Percentiles rank a stretch among this genome's conserved stretches.
Evolutionary conservation across 2,329 filamentous ascomycete genomes (phyloP).

Genomic region (Tolypocladium pustulatum): DNA sequence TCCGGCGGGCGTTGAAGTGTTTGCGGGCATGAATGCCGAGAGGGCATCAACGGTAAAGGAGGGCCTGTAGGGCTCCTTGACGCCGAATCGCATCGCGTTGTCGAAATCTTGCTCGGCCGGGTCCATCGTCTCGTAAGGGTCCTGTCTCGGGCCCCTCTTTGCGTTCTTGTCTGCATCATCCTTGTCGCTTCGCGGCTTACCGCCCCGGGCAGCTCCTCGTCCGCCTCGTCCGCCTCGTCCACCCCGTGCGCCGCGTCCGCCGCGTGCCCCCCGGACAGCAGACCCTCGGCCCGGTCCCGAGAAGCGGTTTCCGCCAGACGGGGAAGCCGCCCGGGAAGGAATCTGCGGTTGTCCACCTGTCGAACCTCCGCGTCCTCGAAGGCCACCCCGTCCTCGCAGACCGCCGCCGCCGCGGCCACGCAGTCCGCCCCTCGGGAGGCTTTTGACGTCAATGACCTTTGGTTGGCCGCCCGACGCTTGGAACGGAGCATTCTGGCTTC

Average conservation of each 20-base stretch:
- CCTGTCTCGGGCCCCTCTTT: conserved; percentile 11
- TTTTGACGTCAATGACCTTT: conserved; percentile 29
- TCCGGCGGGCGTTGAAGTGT: conserved; percentile 15
- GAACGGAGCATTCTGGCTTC: neutral
- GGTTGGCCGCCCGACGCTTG: conserved; percentile 10
- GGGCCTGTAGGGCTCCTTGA: conserved; percentile 19
- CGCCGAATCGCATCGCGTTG: conserved; percentile 23
- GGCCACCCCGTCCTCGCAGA: conserved; percentile 8
- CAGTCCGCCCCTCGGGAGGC: conserved; percentile 20
- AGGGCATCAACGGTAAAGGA: conserved; percentile 21
- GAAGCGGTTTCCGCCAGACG: conserved; percentile 8
- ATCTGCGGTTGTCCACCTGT: neutral
- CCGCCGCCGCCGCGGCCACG: conserved; percentile 17
- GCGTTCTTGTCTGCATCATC: conserved; percentile 12
- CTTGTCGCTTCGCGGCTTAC: conserved; percentile 9
- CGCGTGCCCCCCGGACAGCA: conserved; percentile 6
- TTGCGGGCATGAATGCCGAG: conserved; percentile 17
- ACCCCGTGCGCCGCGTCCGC: neutral
- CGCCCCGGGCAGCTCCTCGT: conserved; percentile 8
- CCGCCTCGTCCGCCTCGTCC: conserved; percentile 1
- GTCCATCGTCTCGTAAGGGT: conserved; percentile 17
- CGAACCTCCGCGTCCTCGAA: conserved; percentile 3
- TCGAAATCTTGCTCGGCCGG: conserved; percentile 23
- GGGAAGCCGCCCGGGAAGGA: conserved; percentile 1
- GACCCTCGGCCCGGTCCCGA: conserved; percentile 4